Conservation (phyloP, 2,329 filamentous ascomycete genomes). For the Hypoxylon sp. region DNA sequence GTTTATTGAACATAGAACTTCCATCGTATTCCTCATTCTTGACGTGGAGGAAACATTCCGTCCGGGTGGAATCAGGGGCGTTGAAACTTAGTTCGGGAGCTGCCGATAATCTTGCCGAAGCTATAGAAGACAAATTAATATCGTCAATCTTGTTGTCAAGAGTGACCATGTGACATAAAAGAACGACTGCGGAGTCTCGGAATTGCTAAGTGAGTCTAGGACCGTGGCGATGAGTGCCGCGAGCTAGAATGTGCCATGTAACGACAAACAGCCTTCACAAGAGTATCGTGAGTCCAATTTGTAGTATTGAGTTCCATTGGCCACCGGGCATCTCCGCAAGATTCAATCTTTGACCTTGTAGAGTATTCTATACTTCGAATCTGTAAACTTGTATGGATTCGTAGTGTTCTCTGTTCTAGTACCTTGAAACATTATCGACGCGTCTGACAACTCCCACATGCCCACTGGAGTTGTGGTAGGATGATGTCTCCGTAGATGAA, state of each 20-base stretch:
- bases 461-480: conserved; percentile 20
- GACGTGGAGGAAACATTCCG: neutral
- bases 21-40: neutral
- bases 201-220: conserved; percentile 14
- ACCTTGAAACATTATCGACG: conserved; percentile 29
- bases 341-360: neutral
- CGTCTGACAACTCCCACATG: conserved; percentile 10
- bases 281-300: conserved; percentile 17
- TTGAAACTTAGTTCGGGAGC: conserved; percentile 15
- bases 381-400: conserved; percentile 10
- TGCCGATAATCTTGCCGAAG: conserved; percentile 23
- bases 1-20: neutral
- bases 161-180: conserved; percentile 26
- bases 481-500: conserved; percentile 22
- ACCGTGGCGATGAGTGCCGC: conserved; percentile 20
- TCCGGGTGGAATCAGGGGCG: conserved; percentile 3
- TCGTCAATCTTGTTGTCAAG: conserved; percentile 7
- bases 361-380: conserved; percentile 24
- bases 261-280: conserved; percentile 3
- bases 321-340: conserved; percentile 14
- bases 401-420: conserved; percentile 17
- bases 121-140: conserved; percentile 19
- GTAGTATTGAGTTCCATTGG: conserved; percentile 3
- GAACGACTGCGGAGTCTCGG: neutral
- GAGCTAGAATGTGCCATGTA: conserved; percentile 2